Evolutionary conservation across 352 stramenopile species (phyloP).

Genomic region (Phytophthora tubulina): DNA sequence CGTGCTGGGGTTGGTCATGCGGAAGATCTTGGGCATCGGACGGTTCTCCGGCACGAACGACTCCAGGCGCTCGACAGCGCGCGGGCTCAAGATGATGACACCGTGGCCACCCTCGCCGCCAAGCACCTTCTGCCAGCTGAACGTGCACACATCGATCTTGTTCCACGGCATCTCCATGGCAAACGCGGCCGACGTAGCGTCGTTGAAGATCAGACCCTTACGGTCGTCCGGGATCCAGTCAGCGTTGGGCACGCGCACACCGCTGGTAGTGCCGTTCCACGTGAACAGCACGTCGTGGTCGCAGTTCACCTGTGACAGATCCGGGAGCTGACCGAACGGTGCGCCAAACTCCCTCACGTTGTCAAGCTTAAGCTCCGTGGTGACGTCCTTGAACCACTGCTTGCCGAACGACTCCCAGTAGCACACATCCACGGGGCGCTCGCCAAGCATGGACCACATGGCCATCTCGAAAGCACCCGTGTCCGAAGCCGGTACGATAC

Average conservation of each 20-base stretch:
- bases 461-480: conserved; percentile 99
- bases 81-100: conserved; percentile 97
- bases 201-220: conserved; percentile 96
- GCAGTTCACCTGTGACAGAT: conserved; percentile 93
- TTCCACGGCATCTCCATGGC: conserved; percentile 98
- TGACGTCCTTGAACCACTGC: conserved; percentile 97
- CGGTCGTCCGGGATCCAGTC: conserved; percentile 97
- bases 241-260: conserved; percentile 95
- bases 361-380: conserved; percentile 94
- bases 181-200: conserved; percentile 98
- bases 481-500: conserved; percentile 98
- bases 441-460: conserved; percentile 99
- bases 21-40: conserved; percentile 99
- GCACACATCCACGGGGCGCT: conserved; percentile 92
- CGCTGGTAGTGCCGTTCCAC: conserved; percentile 99
- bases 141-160: conserved; percentile 99
- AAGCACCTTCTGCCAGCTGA: conserved; percentile 99
- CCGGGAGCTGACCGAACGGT: conserved; percentile 97
- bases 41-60: conserved; percentile 88
- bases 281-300: conserved; percentile 99
- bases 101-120: conserved; percentile 98
- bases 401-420: conserved; percentile 98
- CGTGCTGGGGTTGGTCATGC: conserved; percentile 96
- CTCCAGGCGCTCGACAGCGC: conserved; percentile 97
- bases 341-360: conserved; percentile 95